Evolutionary conservation across 1,139 yeast species (phyloP), one percentile per base, ranked within the genome.

Genomic region (Candida smagusa): DNA sequence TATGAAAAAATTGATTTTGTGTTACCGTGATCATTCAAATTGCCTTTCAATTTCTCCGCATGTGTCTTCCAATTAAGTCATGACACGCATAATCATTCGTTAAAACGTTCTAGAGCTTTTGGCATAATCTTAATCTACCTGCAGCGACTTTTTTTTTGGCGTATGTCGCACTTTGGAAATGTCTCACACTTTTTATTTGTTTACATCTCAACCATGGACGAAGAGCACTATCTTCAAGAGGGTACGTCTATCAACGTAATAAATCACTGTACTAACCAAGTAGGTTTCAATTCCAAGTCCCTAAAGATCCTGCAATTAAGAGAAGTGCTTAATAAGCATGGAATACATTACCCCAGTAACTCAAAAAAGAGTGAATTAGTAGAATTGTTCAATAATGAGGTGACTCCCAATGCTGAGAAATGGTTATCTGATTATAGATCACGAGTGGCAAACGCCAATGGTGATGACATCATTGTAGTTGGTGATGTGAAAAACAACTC

Each of bases 291-390:
- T 52, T 81, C 88, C 9, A 65, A 68, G 31, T 61, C 73, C 28
- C 62, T 84, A 46, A 81, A 78, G 32, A 78, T 82, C 27, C 75
- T 86, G 5, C 77, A 83, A 42, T 66, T 88, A 50, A 71, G 92
- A 47, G 71, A 78, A 28, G 68, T 85, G 29, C 66, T 88, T 41
- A 59, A 68, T 25, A 77, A 74, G 38, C 74, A 85, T 54, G 66
- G 72, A n/a, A 67, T 87, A 16, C 59, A 61, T 7, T 80, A 69
- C 52, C 72, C 82, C 0, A 68, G 84, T 4, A 70, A 75, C 36
- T 79, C 86, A 7, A 83, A 79, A 52, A 88, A 88, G 57, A 59
- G 74, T 4, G 77, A 74, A 7, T 65, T 85, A 41, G 59, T 86
- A 7, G 65, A 63, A 12, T 53, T 83, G 5, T 85, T 81, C 54